Base-by-base conservation (phyloP, 2,329 filamentous ascomycete species). In the Fulvia fulva region DNA sequence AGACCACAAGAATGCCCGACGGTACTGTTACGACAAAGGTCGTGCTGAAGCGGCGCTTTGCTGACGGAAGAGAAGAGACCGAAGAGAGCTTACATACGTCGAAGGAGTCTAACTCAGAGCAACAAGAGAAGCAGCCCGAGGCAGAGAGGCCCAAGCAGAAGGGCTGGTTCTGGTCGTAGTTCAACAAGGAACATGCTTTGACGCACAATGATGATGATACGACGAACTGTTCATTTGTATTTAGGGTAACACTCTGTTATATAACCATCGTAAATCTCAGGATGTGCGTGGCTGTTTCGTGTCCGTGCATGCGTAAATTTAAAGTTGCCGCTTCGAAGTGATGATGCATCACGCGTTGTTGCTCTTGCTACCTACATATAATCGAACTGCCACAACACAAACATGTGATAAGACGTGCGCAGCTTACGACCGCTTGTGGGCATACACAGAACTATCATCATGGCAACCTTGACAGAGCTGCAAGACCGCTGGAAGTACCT, bases 31-130 rank as follows among this genome's bases (percentile, higher is more conserved):
- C 81, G 8, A 86, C 81, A 0, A 84, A 81, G 63, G 78, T 80
- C 1, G 73, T 84, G 9, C 72, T 83, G 16, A 86, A 82, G 61
- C 82, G 81, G 65, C 77, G 81, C 2, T 87, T 85, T 65, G 75
- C 80, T 1, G 83, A 87, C 72, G 84, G 84, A 0, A 76, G 78
- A 3, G 84, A 86, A 66, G 83, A 86, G 68, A 82, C 72, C 32
- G 78, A 80, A 8, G 81, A 85, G 63, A 82, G 80, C 7, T 72
- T 80, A 3, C 80, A 84, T 34, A 79, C 76, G 0, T 51, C 51
- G 19, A 59, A 61, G 21, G 60, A 64, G 28, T 34, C 37, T 23
- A 14, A 57, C 28, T 51, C 54, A 9, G 46, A 53, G 26, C 28
- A 32, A 32, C 44, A 45, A 23, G 5, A 57, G 23, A 23, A 50